Conservation (phyloP, 2,329 filamentous ascomycete species). For the Fusarium nodosum region DNA sequence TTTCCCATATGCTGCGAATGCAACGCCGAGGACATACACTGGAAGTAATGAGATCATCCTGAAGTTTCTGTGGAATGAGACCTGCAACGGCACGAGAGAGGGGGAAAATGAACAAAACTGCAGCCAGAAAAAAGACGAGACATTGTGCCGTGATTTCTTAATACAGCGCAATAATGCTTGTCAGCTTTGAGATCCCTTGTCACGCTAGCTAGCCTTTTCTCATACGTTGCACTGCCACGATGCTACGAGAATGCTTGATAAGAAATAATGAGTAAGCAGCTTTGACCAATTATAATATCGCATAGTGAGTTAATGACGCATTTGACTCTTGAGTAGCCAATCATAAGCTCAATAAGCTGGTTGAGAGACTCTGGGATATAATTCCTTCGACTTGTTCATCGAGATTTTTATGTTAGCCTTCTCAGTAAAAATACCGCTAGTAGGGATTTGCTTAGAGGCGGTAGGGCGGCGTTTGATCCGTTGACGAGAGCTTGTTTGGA, state of each 20-base stretch:
- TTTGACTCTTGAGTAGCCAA: neutral
- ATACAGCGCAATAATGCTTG: neutral
- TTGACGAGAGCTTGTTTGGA: too few species aligned
- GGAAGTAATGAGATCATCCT: neutral
- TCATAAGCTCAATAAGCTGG: neutral
- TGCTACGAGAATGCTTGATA: slow-evolving; percentile 10
- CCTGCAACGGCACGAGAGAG: neutral
- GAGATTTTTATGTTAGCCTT: neutral
- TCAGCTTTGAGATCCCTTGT: slow-evolving; percentile 12
- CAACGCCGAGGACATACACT: accelerated
- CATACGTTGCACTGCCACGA: neutral
- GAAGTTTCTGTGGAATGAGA: accelerated
- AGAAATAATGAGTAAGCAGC: slow-evolving; percentile 2
- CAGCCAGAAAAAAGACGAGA: neutral
- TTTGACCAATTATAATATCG: accelerated
- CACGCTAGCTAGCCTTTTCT: slow-evolving; percentile 16
- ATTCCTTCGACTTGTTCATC: neutral
- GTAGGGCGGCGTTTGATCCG: neutral
- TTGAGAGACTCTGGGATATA: neutral
- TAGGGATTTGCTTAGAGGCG: neutral
- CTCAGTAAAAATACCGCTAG: neutral
- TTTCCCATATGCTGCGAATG: neutral
- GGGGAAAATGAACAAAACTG: neutral
- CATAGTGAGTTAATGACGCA: slow-evolving; percentile 8
- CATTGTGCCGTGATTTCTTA: neutral